phyloP scores from a whole-genome alignment of 192 early-diverging fungal species.

The Physocladia obscura region DNA sequence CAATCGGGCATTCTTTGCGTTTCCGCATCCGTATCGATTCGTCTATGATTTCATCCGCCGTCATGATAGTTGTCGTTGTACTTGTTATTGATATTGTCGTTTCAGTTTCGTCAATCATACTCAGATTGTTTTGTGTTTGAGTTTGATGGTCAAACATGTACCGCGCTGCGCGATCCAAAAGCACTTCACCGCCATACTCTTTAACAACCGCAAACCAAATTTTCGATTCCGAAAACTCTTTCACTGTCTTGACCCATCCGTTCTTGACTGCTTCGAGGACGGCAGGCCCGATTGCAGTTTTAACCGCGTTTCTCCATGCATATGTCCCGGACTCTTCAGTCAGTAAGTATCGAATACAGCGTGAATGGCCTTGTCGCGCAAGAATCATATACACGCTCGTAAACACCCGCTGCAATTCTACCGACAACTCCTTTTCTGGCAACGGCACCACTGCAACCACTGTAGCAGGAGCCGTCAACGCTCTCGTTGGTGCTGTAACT shows the following conservation, averaged over 20 bases:
- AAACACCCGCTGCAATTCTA: neutral
- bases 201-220: slow-evolving; percentile 9
- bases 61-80: neutral
- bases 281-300: neutral
- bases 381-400: slow-evolving; percentile 6
- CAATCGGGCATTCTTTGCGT: neutral
- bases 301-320: neutral
- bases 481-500: neutral
- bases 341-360: neutral
- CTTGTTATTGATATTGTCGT: neutral
- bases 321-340: neutral
- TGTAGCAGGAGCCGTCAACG: neutral
- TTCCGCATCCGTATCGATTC: neutral
- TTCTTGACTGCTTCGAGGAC: neutral
- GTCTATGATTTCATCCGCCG: neutral
- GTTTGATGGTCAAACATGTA: neutral
- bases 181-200: slow-evolving; percentile 14
- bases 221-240: neutral
- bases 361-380: neutral
- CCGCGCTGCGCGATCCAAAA: slow-evolving; percentile 2
- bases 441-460: neutral
- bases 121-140: neutral
- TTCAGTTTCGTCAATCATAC: neutral
- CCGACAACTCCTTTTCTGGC: neutral
- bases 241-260: slow-evolving; percentile 4